These are phyloP conservation scores for Chamaecrista fasciculata DNA, from an alignment of 306 rosid genomes.

Conservation along the genomic window DNA sequence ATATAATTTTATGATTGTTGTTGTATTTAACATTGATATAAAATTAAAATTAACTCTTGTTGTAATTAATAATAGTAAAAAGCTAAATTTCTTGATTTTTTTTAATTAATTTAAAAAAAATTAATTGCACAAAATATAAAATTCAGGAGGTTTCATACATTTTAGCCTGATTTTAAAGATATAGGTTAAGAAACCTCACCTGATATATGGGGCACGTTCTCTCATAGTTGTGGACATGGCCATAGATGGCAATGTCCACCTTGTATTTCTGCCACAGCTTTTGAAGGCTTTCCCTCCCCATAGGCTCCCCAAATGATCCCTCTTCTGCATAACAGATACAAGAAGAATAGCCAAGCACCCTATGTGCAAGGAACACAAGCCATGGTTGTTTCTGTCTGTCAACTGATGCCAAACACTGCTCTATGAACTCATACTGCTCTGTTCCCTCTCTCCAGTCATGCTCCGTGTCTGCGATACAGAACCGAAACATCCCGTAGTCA, in stretches of 20 bases:
- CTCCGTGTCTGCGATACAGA: slow-evolving; percentile 88
- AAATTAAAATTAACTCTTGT: too few species aligned
- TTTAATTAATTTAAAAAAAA: too few species aligned
- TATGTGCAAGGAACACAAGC: slow-evolving; percentile 82
- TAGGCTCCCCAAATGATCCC: slow-evolving; percentile 91
- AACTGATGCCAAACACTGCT: slow-evolving; percentile 76
- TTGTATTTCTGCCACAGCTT: slow-evolving; percentile 84
- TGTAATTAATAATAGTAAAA: too few species aligned
- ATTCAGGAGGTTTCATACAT: too few species aligned
- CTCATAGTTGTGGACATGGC: slow-evolving; percentile 90
- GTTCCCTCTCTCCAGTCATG: slow-evolving; percentile 91
- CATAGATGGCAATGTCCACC: slow-evolving; percentile 85
- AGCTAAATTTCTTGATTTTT: too few species aligned
- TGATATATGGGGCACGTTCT: slow-evolving; percentile 90
- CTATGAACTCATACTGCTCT: slow-evolving; percentile 79
- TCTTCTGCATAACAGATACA: slow-evolving; percentile 69
- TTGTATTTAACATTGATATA: too few species aligned
- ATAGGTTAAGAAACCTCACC: slow-evolving; percentile 46
- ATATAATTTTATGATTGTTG: too few species aligned
- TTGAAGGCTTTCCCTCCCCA: slow-evolving; percentile 90
- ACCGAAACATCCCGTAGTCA: slow-evolving; percentile 91
- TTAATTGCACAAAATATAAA: too few species aligned
- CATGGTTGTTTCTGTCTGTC: slow-evolving; percentile 95
- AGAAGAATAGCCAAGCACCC: slow-evolving; percentile 91
- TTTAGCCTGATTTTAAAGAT: too few species aligned